These are phyloP conservation scores for Hanseniaspora thailandica DNA, from an alignment of 805 yeast species.

Conservation along the genomic window DNA sequence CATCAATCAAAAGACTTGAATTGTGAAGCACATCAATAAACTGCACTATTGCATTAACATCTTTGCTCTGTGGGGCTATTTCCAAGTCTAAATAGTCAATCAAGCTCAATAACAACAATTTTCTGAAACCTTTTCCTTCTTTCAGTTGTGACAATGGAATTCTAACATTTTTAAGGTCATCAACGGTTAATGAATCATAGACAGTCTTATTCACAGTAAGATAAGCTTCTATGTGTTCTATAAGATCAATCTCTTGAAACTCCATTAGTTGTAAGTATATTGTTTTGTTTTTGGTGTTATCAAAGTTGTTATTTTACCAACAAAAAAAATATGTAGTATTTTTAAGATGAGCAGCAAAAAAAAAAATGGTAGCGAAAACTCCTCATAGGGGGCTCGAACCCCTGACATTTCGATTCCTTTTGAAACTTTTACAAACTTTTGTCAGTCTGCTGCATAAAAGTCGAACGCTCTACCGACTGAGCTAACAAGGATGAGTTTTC, in stretches of 20 bases:
- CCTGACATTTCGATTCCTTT: constrained; percentile 37
- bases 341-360: constrained; percentile 6
- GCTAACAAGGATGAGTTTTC: constrained; percentile 42
- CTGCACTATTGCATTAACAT: constrained; percentile 26
- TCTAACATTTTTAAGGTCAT: background rate
- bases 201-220: background rate
- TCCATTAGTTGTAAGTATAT: background rate
- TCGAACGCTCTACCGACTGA: constrained; percentile 64
- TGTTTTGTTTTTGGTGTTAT: background rate
- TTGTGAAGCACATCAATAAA: constrained; percentile 53
- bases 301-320: background rate
- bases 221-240: background rate
- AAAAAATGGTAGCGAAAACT: constrained; percentile 27
- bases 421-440: background rate
- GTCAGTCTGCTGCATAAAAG: constrained; percentile 36
- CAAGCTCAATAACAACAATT: constrained; percentile 2
- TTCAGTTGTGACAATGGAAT: background rate
- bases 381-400: constrained; percentile 45
- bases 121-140: constrained; percentile 9
- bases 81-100: background rate
- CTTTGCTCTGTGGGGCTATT: constrained; percentile 17
- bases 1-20: constrained; percentile 66
- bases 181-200: background rate
- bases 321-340: background rate
- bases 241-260: background rate